A percentile compares a stretch with the other conserved stretches of the same genome.
Evolutionary conservation across 768 basidiomycete genomes (phyloP).

Genomic region (Xanthoconium stramineum): DNA sequence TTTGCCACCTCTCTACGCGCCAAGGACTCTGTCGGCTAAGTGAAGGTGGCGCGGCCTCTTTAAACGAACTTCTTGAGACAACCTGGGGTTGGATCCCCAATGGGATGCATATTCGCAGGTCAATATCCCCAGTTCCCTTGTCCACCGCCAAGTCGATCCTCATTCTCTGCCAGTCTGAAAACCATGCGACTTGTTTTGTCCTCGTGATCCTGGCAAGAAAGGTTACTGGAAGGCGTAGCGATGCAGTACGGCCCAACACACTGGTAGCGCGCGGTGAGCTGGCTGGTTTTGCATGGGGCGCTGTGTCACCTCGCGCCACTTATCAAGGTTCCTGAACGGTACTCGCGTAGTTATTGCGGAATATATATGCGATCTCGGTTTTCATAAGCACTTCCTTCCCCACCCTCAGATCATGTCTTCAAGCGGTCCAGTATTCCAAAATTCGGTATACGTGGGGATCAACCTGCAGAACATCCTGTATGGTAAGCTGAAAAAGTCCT

Average conservation of each 20-base stretch:
- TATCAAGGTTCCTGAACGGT: background rate
- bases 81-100: background rate
- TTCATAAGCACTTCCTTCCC: background rate
- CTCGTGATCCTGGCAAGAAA: background rate
- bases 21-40: too few relatives aligned
- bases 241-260: background rate
- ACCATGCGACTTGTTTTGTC: too few relatives aligned
- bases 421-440: conserved; percentile 18
- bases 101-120: background rate
- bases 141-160: background rate
- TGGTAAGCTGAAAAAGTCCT: conserved; percentile 6
- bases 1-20: too few relatives aligned
- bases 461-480: conserved; percentile 25
- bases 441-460: conserved; percentile 23
- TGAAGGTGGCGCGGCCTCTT: too few relatives aligned
- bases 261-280: background rate
- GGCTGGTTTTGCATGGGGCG: background rate
- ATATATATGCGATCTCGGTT: conserved; percentile 4
- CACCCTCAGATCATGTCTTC: conserved; percentile 14
- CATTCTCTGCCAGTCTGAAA: background rate
- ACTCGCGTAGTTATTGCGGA: background rate
- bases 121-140: background rate
- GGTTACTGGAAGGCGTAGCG: background rate
- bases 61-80: too few relatives aligned
- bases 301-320: background rate